Evolutionary conservation across 495 filamentous ascomycete species (phyloP).

Genomic region (Hyaloscypha bicolor): DNA sequence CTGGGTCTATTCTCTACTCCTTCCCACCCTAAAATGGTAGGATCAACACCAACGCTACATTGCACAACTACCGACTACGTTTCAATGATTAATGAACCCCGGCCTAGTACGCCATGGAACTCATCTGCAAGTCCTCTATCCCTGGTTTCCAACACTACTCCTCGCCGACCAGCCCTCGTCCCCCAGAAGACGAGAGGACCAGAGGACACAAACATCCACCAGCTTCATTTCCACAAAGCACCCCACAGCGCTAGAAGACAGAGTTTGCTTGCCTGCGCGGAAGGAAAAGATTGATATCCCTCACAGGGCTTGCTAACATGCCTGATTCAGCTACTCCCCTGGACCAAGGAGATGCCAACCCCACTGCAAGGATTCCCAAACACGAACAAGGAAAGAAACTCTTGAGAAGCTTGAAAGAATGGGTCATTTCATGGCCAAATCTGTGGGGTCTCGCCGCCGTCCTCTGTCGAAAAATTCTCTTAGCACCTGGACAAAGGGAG

Average conservation of each 20-base stretch:
- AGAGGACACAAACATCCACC: neutral
- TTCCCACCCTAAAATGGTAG: neutral
- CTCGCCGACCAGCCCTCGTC: neutral
- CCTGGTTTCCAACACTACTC: neutral
- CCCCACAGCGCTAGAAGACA: neutral
- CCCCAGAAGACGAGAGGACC: neutral
- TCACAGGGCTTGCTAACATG: neutral
- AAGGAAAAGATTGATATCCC: neutral
- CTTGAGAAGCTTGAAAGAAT: neutral
- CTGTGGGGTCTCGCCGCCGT: neutral
- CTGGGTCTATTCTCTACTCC: neutral
- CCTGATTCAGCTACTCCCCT: neutral
- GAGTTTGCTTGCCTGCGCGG: neutral
- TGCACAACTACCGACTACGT: neutral
- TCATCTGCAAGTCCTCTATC: neutral
- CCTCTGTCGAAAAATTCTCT: neutral
- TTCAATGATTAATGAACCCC: neutral
- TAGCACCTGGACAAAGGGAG: neutral
- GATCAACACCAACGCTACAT: neutral
- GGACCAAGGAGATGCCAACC: neutral
- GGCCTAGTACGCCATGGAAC: neutral
- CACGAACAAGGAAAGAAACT: neutral
- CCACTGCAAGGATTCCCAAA: neutral
- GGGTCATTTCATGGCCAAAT: neutral
- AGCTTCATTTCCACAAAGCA: neutral